Base-by-base conservation (phyloP, 768 basidiomycete genomes). In the Amanita rubescens region DNA sequence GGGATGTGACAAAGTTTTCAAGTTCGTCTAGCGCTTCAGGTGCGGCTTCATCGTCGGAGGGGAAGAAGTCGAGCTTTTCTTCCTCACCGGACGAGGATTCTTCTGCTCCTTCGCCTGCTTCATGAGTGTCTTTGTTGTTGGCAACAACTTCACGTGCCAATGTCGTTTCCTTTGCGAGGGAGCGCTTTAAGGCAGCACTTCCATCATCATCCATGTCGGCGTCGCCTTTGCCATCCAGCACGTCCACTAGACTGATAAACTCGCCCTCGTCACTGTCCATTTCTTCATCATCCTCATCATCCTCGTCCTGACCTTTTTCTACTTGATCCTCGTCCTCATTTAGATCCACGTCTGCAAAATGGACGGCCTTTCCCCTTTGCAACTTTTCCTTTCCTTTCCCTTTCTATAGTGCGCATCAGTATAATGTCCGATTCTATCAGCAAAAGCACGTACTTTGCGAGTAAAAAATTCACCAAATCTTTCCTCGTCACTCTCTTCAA, bases 401-500 rank as follows among this genome's bases (percentile, higher is more conserved):
- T 67, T 70, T 43, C 48, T 53, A 53, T 63, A 32, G 34, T 14
- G 59, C 63, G 57, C 48, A 54, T 50, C 24, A 33, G 55, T 56
- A 42, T n/a, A 41, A 58, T 47, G 33, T 42, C 22, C 35, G 41
- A 14, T 20, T 24, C 19, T 34, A 45, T 49, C 15, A 45, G 10
- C 37, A 48, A 37, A 51, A 27, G 14, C 11, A 30, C 24, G 49
- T 58, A 56, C 71, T 60, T 64, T 79, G 75, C 63, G 74, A 9
- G 71, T 69, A 55, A 79, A 79, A 57, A 85, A 85, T 2, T 81
- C 84, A 9, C 81, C 82, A 67, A 84, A 91, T 3, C 75, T 71
- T n/a, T 93, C 90, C 54, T 84, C 84, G 32, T 90, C 90, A 52
- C 79, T 82, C 63, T 89, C 86, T 56, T 90, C 87, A 55, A 90